Percentiles rank a stretch among this genome's conserved stretches.
These are phyloP conservation scores for Borovskyia barvae DNA, from an alignment of 208 protist genomes.

Conservation along the genomic window DNA sequence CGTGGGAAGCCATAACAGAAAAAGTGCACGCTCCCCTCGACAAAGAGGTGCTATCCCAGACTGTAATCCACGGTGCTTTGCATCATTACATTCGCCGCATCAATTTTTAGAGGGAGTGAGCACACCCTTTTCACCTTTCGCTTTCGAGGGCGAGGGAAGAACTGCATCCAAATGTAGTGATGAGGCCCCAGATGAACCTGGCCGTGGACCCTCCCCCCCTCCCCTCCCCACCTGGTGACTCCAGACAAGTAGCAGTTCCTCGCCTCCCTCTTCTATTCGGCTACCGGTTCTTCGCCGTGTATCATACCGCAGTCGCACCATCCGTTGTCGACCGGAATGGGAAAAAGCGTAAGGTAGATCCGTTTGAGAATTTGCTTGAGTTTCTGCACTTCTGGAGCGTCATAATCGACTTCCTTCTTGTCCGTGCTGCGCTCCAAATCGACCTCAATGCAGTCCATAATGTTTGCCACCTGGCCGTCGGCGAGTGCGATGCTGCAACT, in stretches of 20 bases:
- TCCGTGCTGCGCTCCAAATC: conserved; percentile 50
- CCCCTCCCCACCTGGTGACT: background rate
- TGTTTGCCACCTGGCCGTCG: conserved; percentile 69
- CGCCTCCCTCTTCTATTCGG: conserved; percentile 25
- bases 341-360: conserved; percentile 89
- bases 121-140: no score
- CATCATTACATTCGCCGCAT: no score
- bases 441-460: conserved; percentile 85
- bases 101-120: no score
- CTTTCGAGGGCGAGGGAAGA: no score
- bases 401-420: conserved; percentile 46
- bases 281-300: conserved; percentile 57
- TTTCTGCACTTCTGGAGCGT: conserved; percentile 58
- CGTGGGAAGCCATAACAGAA: no score
- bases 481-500: conserved; percentile 55
- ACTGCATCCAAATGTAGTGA: no score
- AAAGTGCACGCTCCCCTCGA: no score
- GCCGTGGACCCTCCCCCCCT: no score
- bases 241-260: background rate
- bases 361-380: conserved; percentile 84
- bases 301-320: conserved; percentile 92
- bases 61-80: no score
- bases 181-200: no score
- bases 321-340: conserved; percentile 85
- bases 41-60: no score